Evolutionary conservation across 768 basidiomycete species (phyloP), one percentile per base, ranked within the genome.

Genomic region (Hortiboletus campestris): DNA sequence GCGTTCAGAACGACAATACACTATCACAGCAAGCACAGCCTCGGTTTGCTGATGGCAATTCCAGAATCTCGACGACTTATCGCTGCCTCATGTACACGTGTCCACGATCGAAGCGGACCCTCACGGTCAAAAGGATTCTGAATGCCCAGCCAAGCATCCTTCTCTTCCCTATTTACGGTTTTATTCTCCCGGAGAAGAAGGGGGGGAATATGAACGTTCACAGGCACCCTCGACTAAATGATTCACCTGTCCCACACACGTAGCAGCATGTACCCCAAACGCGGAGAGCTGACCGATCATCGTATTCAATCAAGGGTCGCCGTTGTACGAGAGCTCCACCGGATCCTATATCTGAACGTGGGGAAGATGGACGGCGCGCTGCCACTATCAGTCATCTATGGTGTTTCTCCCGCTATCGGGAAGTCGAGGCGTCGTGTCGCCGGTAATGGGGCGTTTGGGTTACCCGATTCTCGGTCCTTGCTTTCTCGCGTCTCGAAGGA

Each of bases 221-320:
- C 51, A 60, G 65, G 66, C 48, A 58, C 60, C 14, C 49, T 62
- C 67, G 60, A 52, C 16, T n/a, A 41, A 49, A n/a, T 6, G 66
- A 65, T 65, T 56, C 63, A 35, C 63, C 51, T n/a, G 28, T 57
- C 54, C 49, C 54, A 58, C 49, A 58, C 35, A 55, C 28, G 44
- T 25, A 53, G 35, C 38, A 47, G 46, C 40, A n/a, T 22, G 53
- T 32, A 25, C 45, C 57, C 53, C 51, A 54, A 59, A 55, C 29
- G 50, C 34, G 57, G 55, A 57, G 55, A 28, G 19, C 6, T 35
- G n/a, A 38, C 48, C 51, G 57, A 59, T 59, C 46, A 11, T 51
- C 31, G 4, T 35, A 25, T 31, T 35, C 31, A 20, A 40, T 55
- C 38, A 28, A 55, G 60, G 59, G 55, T 51, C 32, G 20, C 44